phyloP scores from a whole-genome alignment of 129 eudicot genomes.

The Glebionis coronaria region DNA sequence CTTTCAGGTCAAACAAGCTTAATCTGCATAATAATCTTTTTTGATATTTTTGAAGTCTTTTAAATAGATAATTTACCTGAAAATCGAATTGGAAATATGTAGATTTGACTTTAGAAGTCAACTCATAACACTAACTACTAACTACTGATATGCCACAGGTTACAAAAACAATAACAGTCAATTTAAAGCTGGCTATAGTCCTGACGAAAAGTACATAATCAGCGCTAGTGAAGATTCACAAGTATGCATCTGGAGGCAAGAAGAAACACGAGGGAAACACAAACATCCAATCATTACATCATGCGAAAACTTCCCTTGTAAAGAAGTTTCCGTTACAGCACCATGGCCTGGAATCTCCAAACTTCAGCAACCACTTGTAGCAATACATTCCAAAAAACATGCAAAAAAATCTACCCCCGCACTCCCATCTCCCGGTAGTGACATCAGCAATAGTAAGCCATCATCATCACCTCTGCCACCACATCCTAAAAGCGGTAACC shows the following conservation, averaged over 20 bases:
- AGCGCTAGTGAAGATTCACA: conserved; percentile 90
- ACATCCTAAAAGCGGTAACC: conserved; percentile 43
- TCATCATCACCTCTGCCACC: conserved; percentile 57
- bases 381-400: conserved; percentile 56
- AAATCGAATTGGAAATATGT: not conserved
- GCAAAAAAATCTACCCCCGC: conserved; percentile 37
- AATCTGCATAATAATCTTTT: not conserved
- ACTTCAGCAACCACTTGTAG: conserved; percentile 54
- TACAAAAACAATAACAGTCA: conserved; percentile 77
- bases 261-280: conserved; percentile 45
- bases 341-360: conserved; percentile 67
- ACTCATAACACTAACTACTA: not conserved
- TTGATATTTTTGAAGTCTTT: not conserved
- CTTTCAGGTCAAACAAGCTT: conserved; percentile 15
- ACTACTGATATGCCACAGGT: conserved; percentile 42
- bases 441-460: conserved; percentile 32
- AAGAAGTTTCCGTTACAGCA: conserved; percentile 71
- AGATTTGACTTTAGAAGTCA: conserved; percentile 18
- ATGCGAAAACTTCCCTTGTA: conserved; percentile 69
- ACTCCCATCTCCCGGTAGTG: conserved; percentile 39
- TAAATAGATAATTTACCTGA: not conserved
- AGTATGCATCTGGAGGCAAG: conserved; percentile 80
- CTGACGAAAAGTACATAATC: conserved; percentile 61
- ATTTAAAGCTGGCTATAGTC: conserved; percentile 61
- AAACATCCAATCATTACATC: conserved; percentile 31